Evolutionary conservation across 176 grass and related monocot genomes (phyloP), one percentile per base, ranked within the genome.

Genomic region (Raddia guianensis): DNA sequence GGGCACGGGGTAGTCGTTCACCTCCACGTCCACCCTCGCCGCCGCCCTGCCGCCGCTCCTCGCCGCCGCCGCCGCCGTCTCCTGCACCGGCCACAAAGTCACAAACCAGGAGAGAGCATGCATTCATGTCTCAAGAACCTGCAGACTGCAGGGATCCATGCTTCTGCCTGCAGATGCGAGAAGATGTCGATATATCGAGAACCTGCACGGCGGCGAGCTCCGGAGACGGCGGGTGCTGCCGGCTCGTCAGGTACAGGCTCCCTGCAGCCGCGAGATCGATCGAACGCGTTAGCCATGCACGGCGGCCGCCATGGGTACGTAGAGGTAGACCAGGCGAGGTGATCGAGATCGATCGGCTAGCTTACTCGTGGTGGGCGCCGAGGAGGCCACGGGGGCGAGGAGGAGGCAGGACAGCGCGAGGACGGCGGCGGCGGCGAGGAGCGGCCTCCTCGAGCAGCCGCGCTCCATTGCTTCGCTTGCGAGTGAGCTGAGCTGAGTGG

Each of bases 1-100:
- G 0, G 87, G 51, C 3, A 44, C 60, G 0, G 73, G 87, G 83
- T 89, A 89, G 59, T 89, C 87, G 72, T 86, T 78, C 72, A 89
- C 87, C 87, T 89, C 87, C 57, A 86, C 72, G n/a, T 8, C 78
- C 83, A 86, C 73, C 72, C 83, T 81, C 57, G 66, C 66, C 49
- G 58, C 32, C 33, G 40, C 37, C 47, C 55, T 3, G 15, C 63
- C 48, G 2, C 33, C 4, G 16, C 49, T 47, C 49, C 58, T 8
- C 14, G 44, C 66, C 47, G 54, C 54, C 18, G 7, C 47, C 51
- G 6, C 8, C 19, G 33, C 37, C 37, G 37, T 40, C 37, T 40
- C 37, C 37, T 40, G 37, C 37, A 40, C 37, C 37, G 37, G 37
- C 2, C 37, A 40, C 37, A 40, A 40, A 27, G 27, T 27, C 27